Base-by-base conservation (phyloP, 805 yeast genomes). In the Cyberlindnera lachancei region DNA sequence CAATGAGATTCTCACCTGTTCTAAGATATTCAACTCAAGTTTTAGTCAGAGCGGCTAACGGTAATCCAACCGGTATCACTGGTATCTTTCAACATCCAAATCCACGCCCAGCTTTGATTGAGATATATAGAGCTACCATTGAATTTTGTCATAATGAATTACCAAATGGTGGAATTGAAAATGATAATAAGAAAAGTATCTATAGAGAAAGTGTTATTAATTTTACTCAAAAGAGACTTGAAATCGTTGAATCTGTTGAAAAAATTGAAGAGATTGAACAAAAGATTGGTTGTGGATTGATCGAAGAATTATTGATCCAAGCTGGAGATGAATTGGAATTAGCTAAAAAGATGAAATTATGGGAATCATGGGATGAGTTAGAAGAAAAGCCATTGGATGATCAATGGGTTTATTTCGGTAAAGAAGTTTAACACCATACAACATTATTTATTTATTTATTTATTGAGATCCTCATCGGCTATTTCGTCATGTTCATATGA, bases 331-430 rank as follows among this genome's bases (percentile, higher is more conserved):
- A 85, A 61, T 72, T 73, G 47, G 68, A 66, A 35, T 68, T 85
- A 46, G 78, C 83, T 30, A 62, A 72, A 49, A 69, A 77, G 54
- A 63, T 85, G 66, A 78, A 79, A 30, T 73, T 68, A 41, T 71
- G 79, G 70, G 76, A 79, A 56, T 66, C 61, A 6, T 85, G 94
- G 95, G 87, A 80, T 47, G 83, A 76, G 41, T 69, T 84, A 38
- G 84, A 75, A 55, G 94, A 81, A 56, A 70, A 77, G 56, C 88
- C 94, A 11, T 64, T 77, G 44, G 77, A 72, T 15, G 94, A 79
- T 59, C 92, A 82, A 57, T 84, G 95, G 95, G 75, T 72, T 27
- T 79, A 79, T 59, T 80, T 77, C 53, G 87, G 85, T 18, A 78
- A 73, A 62, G 73, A 70, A 54, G 53, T 72, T 28, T 75, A 57